Conservation (phyloP, 2,329 filamentous ascomycete genomes). For the Cryoendolithus antarcticus region DNA sequence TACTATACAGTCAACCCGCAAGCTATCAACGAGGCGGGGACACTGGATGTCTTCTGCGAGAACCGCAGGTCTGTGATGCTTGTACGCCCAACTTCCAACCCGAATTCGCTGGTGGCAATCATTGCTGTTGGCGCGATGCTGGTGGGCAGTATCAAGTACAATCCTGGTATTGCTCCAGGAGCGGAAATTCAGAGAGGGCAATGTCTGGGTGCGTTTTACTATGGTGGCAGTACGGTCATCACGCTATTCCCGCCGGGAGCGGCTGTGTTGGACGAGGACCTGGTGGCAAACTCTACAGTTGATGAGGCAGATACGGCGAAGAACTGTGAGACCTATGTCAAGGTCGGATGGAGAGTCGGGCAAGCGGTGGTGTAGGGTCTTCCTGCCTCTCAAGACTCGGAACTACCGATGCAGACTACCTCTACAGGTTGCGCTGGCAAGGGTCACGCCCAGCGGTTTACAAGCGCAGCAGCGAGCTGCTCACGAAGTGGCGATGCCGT, state of each 20-base stretch:
- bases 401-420: too few species aligned
- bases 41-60: conserved; percentile 33
- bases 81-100: conserved; percentile 18
- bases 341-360: conserved; percentile 26
- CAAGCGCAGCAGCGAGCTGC: too few species aligned
- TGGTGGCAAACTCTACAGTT: conserved; percentile 25
- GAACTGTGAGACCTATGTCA: conserved; percentile 28
- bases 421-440: too few species aligned
- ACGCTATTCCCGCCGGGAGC: conserved; percentile 26
- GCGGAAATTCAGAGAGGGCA: conserved; percentile 25
- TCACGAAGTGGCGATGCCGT: too few species aligned
- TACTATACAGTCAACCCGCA: conserved; percentile 34
- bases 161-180: conserved; percentile 23
- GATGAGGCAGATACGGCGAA: conserved; percentile 12
- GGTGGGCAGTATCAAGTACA: conserved; percentile 31
- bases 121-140: conserved; percentile 34
- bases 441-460: too few species aligned
- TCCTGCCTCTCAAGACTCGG: too few species aligned
- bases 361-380: background rate
- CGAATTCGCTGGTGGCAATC: conserved; percentile 18
- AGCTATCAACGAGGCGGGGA: conserved; percentile 28
- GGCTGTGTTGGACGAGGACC: conserved; percentile 26
- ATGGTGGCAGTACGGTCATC: conserved; percentile 33
- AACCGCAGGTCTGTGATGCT: conserved; percentile 30
- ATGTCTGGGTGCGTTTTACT: conserved; percentile 30